Conservation (phyloP, 2,329 filamentous ascomycete species). For the Chrysoporthe cubensis region DNA sequence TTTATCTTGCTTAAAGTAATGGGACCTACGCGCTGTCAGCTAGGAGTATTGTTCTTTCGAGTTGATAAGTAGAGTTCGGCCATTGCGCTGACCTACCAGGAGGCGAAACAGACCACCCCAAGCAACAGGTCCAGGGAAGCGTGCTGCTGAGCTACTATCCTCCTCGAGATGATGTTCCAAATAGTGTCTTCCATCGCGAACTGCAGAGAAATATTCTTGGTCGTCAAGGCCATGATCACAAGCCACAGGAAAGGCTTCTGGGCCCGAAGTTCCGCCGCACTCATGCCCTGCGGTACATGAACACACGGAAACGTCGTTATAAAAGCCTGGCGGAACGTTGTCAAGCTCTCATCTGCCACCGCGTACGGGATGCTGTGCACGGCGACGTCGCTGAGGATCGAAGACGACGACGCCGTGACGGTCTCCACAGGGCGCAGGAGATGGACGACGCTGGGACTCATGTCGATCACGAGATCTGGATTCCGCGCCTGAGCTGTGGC, state of each 20-base stretch:
- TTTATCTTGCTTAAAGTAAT: conserved; percentile 36
- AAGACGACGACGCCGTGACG: background rate
- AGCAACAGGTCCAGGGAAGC: conserved; percentile 25
- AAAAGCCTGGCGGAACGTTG: conserved; percentile 6
- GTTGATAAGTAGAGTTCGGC: too few relatives aligned
- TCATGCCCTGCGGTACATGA: conserved; percentile 4
- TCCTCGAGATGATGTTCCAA: conserved; percentile 25
- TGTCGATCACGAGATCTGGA: conserved; percentile 15
- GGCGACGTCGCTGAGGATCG: conserved; percentile 5
- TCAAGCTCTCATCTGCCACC: conserved; percentile 3
- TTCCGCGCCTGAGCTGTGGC: background rate
- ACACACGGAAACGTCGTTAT: conserved; percentile 13
- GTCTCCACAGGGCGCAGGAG: background rate
- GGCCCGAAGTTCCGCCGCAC: conserved; percentile 5
- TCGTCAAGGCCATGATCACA: conserved; percentile 21
- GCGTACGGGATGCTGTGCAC: background rate
- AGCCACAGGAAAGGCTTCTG: conserved; percentile 20
- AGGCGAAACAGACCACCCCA: conserved; percentile 23
- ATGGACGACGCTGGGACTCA: conserved; percentile 4
- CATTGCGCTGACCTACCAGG: conserved; percentile 12
- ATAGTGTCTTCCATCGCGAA: conserved; percentile 29
- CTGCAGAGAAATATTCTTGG: conserved; percentile 9
- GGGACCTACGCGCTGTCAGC: conserved; percentile 30
- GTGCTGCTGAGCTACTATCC: conserved; percentile 21
- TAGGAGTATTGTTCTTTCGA: background rate